Percentiles rank a stretch among this genome's conserved stretches.
Evolutionary conservation across 768 basidiomycete genomes (phyloP).

Genomic region (Hygrocybe punicea): DNA sequence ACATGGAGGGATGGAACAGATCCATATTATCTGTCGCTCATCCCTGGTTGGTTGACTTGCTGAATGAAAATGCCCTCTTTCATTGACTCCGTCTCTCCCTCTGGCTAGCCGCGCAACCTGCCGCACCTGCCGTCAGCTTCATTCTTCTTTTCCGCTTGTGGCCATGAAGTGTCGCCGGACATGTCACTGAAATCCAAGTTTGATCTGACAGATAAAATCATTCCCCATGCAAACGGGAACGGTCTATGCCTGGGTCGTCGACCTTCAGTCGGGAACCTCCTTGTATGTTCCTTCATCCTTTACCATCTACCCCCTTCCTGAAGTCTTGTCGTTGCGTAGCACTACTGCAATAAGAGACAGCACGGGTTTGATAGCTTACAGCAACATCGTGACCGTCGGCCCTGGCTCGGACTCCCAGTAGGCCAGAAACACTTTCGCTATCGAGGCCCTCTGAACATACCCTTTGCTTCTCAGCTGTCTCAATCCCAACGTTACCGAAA

Average conservation of each 20-base stretch:
- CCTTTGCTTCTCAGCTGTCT: constrained; percentile 17
- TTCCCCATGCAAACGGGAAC: constrained; percentile 47
- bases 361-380: constrained; percentile 52
- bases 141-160: constrained; percentile 1
- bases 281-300: constrained; percentile 38
- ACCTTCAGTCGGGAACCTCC: constrained; percentile 41
- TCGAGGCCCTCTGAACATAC: background rate
- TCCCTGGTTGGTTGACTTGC: constrained; percentile 50
- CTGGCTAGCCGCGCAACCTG: constrained; percentile 48
- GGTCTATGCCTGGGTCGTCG: constrained; percentile 52
- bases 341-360: constrained; percentile 56
- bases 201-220: constrained; percentile 45
- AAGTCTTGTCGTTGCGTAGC: constrained; percentile 30
- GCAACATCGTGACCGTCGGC: constrained; percentile 47
- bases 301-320: background rate
- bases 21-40: constrained; percentile 58
- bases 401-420: constrained; percentile 37
- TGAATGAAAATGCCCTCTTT: background rate
- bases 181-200: constrained; percentile 15
- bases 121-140: constrained; percentile 51
- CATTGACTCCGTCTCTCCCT: background rate
- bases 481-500: constrained; percentile 13
- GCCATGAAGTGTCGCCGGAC: constrained; percentile 7
- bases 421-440: constrained; percentile 2
- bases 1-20: constrained; percentile 48